Base-by-base conservation (phyloP, 768 basidiomycete genomes). In the Chalciporus sphaerocephalus region DNA sequence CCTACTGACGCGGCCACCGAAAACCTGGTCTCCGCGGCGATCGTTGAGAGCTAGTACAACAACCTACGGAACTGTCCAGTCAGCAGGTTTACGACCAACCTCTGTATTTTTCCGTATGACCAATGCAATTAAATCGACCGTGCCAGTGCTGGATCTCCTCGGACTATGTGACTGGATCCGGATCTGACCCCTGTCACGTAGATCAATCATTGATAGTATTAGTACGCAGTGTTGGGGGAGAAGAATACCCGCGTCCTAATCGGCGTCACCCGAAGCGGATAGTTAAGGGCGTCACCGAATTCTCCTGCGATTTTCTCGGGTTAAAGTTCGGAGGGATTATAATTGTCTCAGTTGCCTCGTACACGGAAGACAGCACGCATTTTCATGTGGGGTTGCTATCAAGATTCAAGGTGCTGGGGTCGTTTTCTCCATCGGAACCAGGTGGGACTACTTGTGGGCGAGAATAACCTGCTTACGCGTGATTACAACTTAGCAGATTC, bases 261-360 rank as follows among this genome's bases (percentile, higher is more conserved):
- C 47, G 36, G 42, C 27, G 23, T 17, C 13, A 18, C 16, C 28
- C 18, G 47, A 30, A 22, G 27, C 41, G 37, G 44, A 54, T 38
- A 44, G 39, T 38, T 47, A 42, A 38, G 28, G 40, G 24, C 27
- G 16, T 20, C 40, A 25, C 37, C 23, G 17, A 23, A 40, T 34
- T n/a, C 28, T 30, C 28, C 15, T 30, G 28, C 28, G 28, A 3
- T 2, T 30, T 15, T 12, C 28, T 30, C 15, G 15, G 28, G 27
- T 30, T 30, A 15, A 30, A 30, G 24, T 6, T 30, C 13, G 28
- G 8, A 28, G 27, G 27, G 27, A 25, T 25, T 25, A 5, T 25
- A 25, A 10, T 25, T 25, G 10, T 25, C 10, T 25, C 24, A 25
- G 24, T 25, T 25, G 24, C 24, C 24, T 25, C 5, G 6, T 25